A percentile compares a stretch with the other conserved stretches of the same genome.
Evolutionary conservation across 73 alveolate genomes (phyloP).

Genomic region (Paramecium biaurelia): DNA sequence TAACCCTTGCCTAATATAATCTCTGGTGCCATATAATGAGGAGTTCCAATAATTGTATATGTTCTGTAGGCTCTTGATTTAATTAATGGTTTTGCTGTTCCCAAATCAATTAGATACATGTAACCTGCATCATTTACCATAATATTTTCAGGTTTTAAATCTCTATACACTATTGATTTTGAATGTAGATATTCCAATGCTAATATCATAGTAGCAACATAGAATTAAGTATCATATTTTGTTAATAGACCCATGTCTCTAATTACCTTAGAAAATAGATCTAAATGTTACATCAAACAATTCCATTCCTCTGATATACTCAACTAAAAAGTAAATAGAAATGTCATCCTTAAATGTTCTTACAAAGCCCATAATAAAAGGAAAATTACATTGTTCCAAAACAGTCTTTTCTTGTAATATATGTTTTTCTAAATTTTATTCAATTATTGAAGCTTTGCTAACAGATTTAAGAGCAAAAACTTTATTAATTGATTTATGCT

Average conservation of each 20-base stretch:
- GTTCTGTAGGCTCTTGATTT: slow-evolving; percentile 50
- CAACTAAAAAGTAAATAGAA: slow-evolving; percentile 61
- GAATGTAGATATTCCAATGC: slow-evolving; percentile 75
- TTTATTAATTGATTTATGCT: slow-evolving; percentile 52
- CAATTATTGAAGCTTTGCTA: slow-evolving; percentile 43
- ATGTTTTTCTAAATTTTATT: slow-evolving; percentile 49
- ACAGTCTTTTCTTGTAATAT: slow-evolving; percentile 58
- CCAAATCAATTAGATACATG: slow-evolving; percentile 82
- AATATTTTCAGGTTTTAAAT: slow-evolving; percentile 82
- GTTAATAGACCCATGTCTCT: slow-evolving; percentile 65
- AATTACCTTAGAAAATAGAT: not conserved
- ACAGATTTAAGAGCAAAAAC: slow-evolving; percentile 67
- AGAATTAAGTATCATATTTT: slow-evolving; percentile 60
- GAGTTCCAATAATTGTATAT: slow-evolving; percentile 68
- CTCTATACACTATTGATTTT: slow-evolving; percentile 70
- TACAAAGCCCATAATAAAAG: slow-evolving; percentile 64
- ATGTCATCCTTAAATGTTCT: slow-evolving; percentile 69
- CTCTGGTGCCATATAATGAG: slow-evolving; percentile 78
- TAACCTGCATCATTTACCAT: slow-evolving; percentile 83
- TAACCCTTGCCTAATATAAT: slow-evolving; percentile 68
- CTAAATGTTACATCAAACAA: slow-evolving; percentile 62
- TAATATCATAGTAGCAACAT: slow-evolving; percentile 45
- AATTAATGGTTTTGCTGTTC: slow-evolving; percentile 71
- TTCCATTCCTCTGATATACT: slow-evolving; percentile 69
- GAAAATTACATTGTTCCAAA: slow-evolving; percentile 61